phyloP scores from a whole-genome alignment of 768 basidiomycete species.

The Mrakia gelida region DNA sequence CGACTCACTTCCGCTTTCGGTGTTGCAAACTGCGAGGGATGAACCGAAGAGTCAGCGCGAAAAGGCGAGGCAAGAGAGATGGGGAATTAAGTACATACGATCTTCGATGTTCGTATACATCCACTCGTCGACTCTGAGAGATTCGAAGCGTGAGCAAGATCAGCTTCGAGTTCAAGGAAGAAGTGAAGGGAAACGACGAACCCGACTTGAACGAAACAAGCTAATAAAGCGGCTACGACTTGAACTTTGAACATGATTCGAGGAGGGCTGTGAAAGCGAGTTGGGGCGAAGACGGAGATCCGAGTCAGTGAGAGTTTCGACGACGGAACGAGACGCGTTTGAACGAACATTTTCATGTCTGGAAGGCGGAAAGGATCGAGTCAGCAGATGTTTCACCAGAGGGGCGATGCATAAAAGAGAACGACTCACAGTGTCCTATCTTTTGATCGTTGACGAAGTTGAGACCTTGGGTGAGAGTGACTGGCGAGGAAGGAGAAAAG shows the following conservation, averaged over 20 bases:
- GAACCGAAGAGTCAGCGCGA: neutral
- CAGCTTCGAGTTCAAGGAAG: neutral
- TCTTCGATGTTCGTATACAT: conserved; percentile 21
- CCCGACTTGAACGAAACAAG: conserved; percentile 22
- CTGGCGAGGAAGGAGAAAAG: neutral
- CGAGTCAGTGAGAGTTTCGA: neutral
- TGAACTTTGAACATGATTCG: conserved; percentile 26
- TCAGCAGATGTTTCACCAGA: neutral
- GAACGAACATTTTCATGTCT: neutral
- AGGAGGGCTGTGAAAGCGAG: neutral
- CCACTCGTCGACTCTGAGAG: conserved; percentile 10
- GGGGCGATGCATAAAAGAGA: too few relatives aligned
- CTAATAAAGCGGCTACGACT: neutral
- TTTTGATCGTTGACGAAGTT: conserved; percentile 29
- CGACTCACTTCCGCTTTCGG: neutral
- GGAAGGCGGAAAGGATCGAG: neutral
- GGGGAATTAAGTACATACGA: neutral
- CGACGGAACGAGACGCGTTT: neutral
- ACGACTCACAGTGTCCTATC: conserved; percentile 14
- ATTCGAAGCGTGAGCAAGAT: neutral
- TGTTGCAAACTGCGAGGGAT: neutral
- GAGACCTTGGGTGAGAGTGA: conserved; percentile 27
- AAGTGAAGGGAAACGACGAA: neutral
- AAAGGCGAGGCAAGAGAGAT: neutral
- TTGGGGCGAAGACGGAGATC: neutral